A percentile compares a stretch with the other conserved stretches of the same genome.
Conservation (phyloP, 306 rosid species). For the Acmispon strigosus region DNA sequence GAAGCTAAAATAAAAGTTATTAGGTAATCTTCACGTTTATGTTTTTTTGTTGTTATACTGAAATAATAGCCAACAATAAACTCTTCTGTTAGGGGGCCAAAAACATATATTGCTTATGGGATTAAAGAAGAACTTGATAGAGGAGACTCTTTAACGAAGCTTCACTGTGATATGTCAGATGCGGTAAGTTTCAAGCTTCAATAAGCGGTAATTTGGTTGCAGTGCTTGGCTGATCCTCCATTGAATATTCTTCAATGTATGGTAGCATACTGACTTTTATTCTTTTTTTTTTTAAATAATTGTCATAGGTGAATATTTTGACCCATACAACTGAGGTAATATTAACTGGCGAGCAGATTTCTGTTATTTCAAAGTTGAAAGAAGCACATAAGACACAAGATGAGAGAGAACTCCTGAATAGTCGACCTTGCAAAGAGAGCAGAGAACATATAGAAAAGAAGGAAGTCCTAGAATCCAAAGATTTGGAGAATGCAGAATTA, state of each 20-base stretch:
- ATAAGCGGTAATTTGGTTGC: background rate
- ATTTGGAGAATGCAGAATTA: too few species aligned
- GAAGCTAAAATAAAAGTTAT: slow-evolving; percentile 67
- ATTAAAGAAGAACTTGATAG: slow-evolving; percentile 71
- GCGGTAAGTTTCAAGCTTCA: slow-evolving; percentile 59
- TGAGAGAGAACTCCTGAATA: slow-evolving; percentile 35
- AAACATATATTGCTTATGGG: slow-evolving; percentile 85
- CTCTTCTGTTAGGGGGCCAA: slow-evolving; percentile 69
- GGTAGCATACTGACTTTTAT: slow-evolving; percentile 11
- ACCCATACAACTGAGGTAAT: slow-evolving; percentile 60
- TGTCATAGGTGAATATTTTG: slow-evolving; percentile 69
- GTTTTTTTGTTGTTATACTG: slow-evolving; percentile 19
- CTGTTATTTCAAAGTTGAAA: slow-evolving; percentile 47
- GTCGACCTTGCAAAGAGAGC: slow-evolving; percentile 2
- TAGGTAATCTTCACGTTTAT: slow-evolving; percentile 18
- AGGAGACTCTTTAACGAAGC: slow-evolving; percentile 90
- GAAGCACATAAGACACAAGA: slow-evolving; percentile 61
- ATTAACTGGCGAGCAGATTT: slow-evolving; percentile 31
- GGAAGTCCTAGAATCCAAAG: slow-evolving; percentile 10
- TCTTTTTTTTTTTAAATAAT: slow-evolving; percentile 6
- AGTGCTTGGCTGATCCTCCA: background rate
- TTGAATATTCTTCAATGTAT: slow-evolving; percentile 8
- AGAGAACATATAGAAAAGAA: background rate
- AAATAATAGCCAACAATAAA: slow-evolving; percentile 6
- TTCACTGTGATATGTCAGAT: slow-evolving; percentile 89